phyloP scores from a whole-genome alignment of 83 land plant genomes.

The Thuja plicata region DNA sequence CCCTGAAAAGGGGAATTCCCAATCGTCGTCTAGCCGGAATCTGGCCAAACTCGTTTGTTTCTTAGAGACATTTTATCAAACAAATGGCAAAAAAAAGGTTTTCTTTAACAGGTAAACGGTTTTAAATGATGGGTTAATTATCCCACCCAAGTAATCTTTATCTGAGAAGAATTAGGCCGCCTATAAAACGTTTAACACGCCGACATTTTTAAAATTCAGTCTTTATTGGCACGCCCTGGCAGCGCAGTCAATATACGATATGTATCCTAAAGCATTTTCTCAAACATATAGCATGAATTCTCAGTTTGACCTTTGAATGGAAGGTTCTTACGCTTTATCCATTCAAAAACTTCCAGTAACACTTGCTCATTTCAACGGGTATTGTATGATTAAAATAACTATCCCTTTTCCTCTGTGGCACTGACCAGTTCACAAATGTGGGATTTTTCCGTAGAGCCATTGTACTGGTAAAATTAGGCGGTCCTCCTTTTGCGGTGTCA shows the following conservation, averaged over 20 bases:
- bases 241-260: not conserved
- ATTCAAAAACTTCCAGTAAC: too few species aligned
- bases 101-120: too few species aligned
- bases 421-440: too few species aligned
- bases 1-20: not conserved
- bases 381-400: too few species aligned
- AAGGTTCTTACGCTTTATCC: not conserved
- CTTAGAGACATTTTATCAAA: not conserved
- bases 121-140: too few species aligned
- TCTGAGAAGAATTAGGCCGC: too few species aligned
- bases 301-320: not conserved
- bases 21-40: not conserved
- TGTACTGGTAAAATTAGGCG: too few species aligned
- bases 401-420: too few species aligned
- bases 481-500: too few species aligned
- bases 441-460: too few species aligned
- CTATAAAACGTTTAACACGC: not conserved
- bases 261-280: not conserved
- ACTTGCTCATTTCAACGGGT: too few species aligned
- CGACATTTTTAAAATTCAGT: not conserved
- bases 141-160: not conserved
- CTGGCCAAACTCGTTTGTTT: not conserved
- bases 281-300: not conserved
- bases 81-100: not conserved
- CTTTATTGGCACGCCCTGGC: not conserved